A percentile compares a stretch with the other conserved stretches of the same genome.
phyloP scores from a whole-genome alignment of 2,329 filamentous ascomycete genomes.

The Fusarium sp. region DNA sequence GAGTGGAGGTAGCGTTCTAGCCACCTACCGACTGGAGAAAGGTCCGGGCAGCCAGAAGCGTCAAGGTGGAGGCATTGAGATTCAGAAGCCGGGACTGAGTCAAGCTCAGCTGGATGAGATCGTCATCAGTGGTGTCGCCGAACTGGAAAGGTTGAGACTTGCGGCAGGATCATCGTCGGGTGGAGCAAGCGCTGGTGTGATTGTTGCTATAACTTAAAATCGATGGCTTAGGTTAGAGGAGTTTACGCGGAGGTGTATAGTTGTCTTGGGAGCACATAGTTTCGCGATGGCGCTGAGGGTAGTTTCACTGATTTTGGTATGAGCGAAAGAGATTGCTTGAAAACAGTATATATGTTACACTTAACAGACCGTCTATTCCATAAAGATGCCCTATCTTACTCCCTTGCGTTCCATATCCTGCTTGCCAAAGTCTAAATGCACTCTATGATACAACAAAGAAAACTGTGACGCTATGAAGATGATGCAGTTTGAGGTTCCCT shows the following conservation, averaged over 20 bases:
- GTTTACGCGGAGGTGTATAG: neutral
- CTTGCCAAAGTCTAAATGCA: neutral
- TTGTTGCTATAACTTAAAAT: neutral
- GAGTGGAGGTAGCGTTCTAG: neutral
- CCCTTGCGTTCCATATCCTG: neutral
- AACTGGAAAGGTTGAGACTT: neutral
- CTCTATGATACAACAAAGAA: neutral
- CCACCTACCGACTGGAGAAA: neutral
- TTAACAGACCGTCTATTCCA: neutral
- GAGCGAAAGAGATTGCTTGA: neutral
- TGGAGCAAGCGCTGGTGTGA: neutral
- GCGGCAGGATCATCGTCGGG: neutral
- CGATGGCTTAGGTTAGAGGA: neutral
- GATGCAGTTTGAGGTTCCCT: neutral
- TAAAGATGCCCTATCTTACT: neutral
- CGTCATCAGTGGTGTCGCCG: neutral
- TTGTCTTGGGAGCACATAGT: neutral
- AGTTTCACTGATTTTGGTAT: neutral
- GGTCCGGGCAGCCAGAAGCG: neutral
- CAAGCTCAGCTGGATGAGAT: slow-evolving; percentile 2
- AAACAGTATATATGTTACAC: neutral
- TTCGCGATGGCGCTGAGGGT: neutral
- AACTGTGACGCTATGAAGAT: neutral
- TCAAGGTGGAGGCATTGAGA: neutral
- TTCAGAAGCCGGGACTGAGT: neutral